Base-by-base conservation (phyloP, 805 yeast genomes). In the Grigorovia humatica region DNA sequence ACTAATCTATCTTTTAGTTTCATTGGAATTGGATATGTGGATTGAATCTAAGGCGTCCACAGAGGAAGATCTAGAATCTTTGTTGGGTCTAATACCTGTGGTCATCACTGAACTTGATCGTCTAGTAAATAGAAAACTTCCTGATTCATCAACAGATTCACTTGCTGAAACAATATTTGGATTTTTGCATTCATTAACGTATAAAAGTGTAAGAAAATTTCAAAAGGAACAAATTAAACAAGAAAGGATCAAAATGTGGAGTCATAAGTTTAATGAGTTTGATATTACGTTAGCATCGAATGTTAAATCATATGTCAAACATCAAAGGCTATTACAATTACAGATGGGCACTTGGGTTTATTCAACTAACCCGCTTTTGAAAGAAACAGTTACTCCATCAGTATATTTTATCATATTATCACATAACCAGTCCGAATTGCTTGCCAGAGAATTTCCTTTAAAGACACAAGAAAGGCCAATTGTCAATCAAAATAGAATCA, bases 301-400 rank as follows among this genome's bases (percentile, higher is more conserved):
- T 62, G 85, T 83, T 0, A 70, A 75, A 52, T 83, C 81, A 42
- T 85, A 85, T 63, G 88, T 87, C 15, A 77, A 78, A 52, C 89
- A 85, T 63, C 93, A 85, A 68, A 74, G 91, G 59, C 80, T 83
- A 46, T 67, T 85, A 52, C 82, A 81, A 61, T 68, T 88, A 48
- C 80, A 88, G 29, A 81, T 77, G 59, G 96, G 96, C 1, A 77
- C 85, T 1, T 88, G 95, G 95, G 90, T 85, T 13, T 83, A 74
- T 61, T 75, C 82, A 1, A 83, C 81, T 41, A 70, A 75, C 49
- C 88, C 85, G 19, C 54, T 67, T 12, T 64, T 59, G 47, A 45
- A 49, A 11, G 52, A 52, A 43, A 57, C 59, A 41, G 60, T 57
- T 40, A 54, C 60, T 40, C 71, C 72, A 11, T 76, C 74, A 55